These are phyloP conservation scores for Pistacia integerrima DNA, from an alignment of 345 rosid genomes.

Conservation along the genomic window DNA sequence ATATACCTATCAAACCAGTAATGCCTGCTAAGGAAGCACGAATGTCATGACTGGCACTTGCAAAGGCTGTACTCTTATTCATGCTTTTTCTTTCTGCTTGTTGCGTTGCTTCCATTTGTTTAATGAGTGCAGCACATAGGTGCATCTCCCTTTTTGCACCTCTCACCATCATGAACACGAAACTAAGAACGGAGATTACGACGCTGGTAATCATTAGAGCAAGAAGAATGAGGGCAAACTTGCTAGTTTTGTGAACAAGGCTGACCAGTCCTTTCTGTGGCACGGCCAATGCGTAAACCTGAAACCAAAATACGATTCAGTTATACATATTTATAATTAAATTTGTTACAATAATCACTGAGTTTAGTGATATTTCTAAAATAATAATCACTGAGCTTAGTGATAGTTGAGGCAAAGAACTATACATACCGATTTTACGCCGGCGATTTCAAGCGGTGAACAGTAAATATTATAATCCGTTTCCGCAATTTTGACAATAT, in stretches of 20 bases:
- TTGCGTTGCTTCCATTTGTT: constrained; percentile 77
- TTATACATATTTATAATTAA: no score
- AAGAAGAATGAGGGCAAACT: constrained; percentile 31
- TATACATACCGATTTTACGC: constrained; percentile 38
- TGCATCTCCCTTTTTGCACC: constrained; percentile 51
- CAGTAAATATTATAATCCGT: constrained; percentile 28
- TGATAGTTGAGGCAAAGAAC: no score
- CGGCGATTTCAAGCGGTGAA: constrained; percentile 32
- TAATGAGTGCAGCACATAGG: constrained; percentile 50
- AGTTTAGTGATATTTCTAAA: no score
- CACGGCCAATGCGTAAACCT: constrained; percentile 61
- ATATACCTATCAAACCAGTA: constrained; percentile 53
- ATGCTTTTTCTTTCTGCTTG: constrained; percentile 77
- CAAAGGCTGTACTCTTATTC: constrained; percentile 72
- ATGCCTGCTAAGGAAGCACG: constrained; percentile 66
- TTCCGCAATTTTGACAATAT: constrained; percentile 17
- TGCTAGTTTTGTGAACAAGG: constrained; percentile 23
- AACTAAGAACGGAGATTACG: constrained; percentile 28
- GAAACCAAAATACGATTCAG: constrained; percentile 14
- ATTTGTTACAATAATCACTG: no score
- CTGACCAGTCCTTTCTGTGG: constrained; percentile 32
- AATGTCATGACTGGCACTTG: constrained; percentile 82
- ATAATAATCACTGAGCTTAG: no score
- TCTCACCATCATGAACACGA: constrained; percentile 38
- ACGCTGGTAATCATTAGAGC: constrained; percentile 25